These are phyloP conservation scores for Mycena epipterygia DNA, from an alignment of 768 basidiomycete genomes.

Conservation along the genomic window DNA sequence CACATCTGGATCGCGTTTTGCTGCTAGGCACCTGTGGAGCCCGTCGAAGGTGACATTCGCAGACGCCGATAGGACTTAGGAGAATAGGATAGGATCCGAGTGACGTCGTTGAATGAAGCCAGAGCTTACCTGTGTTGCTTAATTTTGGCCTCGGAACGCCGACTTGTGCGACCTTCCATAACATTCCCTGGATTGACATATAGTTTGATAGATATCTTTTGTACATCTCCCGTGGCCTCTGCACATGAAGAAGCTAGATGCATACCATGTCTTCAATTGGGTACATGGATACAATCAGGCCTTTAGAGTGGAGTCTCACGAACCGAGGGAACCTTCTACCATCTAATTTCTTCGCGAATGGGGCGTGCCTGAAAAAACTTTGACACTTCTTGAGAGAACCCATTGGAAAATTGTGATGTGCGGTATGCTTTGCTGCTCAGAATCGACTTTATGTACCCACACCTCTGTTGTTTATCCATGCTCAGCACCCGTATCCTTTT, in stretches of 20 bases:
- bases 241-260: not conserved
- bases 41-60: not conserved
- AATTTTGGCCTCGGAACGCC: not conserved
- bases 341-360: conserved; percentile 27
- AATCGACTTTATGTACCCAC: not conserved
- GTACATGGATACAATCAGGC: not conserved
- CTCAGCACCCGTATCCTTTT: not conserved
- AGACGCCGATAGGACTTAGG: not conserved
- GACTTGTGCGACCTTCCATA: not conserved
- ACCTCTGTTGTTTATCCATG: not conserved
- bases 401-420: not conserved
- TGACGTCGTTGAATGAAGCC: conserved; percentile 10
- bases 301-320: not conserved
- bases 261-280: not conserved
- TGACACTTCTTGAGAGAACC: not conserved
- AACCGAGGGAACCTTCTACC: not conserved
- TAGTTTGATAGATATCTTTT: not conserved
- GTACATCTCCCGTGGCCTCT: not conserved
- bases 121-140: not conserved
- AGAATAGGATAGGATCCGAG: not conserved
- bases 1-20: not conserved
- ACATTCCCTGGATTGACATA: not conserved
- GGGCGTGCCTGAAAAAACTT: not conserved
- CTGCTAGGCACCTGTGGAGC: not conserved
- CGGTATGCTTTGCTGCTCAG: not conserved